phyloP scores from a whole-genome alignment of 805 yeast genomes.

The Cyberlindnera japonica region DNA sequence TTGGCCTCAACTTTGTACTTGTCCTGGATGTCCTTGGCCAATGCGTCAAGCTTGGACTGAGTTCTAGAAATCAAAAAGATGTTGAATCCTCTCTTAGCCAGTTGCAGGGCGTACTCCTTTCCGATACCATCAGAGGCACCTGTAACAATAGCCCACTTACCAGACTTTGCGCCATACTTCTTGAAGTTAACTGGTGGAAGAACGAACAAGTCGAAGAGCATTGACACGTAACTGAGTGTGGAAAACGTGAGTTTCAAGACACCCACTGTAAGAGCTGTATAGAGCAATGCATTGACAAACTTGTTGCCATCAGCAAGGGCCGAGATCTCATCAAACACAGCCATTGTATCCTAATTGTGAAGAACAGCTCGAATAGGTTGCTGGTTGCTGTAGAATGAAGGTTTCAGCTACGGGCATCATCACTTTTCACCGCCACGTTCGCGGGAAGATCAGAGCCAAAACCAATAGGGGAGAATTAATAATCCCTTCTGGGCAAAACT shows the following conservation, averaged over 20 bases:
- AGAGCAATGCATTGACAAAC: conserved; percentile 27
- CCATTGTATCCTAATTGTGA: too few species aligned
- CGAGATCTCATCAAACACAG: conserved; percentile 13
- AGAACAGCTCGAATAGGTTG: too few species aligned
- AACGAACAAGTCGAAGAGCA: conserved; percentile 59
- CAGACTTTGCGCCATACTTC: conserved; percentile 71
- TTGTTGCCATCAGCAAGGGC: conserved; percentile 10
- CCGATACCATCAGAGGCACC: conserved; percentile 99
- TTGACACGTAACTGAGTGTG: conserved; percentile 45
- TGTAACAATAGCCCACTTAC: conserved; percentile 91
- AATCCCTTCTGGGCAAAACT: too few species aligned
- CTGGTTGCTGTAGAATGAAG: too few species aligned
- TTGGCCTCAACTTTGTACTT: conserved; percentile 62
- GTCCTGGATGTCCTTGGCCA: conserved; percentile 59
- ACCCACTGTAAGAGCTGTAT: conserved; percentile 55
- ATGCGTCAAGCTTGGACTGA: conserved; percentile 61
- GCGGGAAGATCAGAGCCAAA: too few species aligned
- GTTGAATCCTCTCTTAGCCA: conserved; percentile 83
- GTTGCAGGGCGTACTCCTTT: conserved; percentile 81
- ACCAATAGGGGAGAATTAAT: too few species aligned
- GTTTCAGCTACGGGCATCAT: too few species aligned
- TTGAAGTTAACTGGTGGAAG: conserved; percentile 54
- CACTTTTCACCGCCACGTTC: too few species aligned
- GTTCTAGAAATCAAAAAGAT: conserved; percentile 84
- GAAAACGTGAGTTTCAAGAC: conserved; percentile 52